These are phyloP conservation scores for Bipolaris victoriae DNA, from an alignment of 2,329 filamentous ascomycete species.

Conservation along the genomic window DNA sequence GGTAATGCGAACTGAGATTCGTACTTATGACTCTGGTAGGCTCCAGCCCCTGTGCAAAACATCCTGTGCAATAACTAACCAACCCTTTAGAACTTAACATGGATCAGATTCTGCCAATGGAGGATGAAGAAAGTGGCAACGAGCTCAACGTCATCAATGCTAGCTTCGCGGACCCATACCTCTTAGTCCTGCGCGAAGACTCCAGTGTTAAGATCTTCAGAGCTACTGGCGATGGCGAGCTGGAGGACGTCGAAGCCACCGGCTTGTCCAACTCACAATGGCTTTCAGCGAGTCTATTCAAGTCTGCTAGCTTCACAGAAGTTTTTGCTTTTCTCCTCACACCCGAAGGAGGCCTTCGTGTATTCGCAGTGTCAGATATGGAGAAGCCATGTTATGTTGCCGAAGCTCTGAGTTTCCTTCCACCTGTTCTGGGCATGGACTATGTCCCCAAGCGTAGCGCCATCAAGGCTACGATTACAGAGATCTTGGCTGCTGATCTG, in stretches of 20 bases:
- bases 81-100: slow-evolving; percentile 73
- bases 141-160: slow-evolving; percentile 80
- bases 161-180: slow-evolving; percentile 84
- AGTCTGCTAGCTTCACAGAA: slow-evolving; percentile 63
- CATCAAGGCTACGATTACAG: slow-evolving; percentile 73
- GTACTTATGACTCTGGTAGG: slow-evolving; percentile 88
- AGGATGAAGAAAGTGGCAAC: slow-evolving; percentile 78
- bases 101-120: slow-evolving; percentile 88
- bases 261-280: slow-evolving; percentile 70
- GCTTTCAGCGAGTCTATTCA: slow-evolving; percentile 83
- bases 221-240: slow-evolving; percentile 79
- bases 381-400: slow-evolving; percentile 73
- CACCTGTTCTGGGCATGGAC: slow-evolving; percentile 75
- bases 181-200: slow-evolving; percentile 84
- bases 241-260: slow-evolving; percentile 78
- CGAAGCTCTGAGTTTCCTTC: slow-evolving; percentile 78
- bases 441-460: slow-evolving; percentile 72
- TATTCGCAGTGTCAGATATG: slow-evolving; percentile 78
- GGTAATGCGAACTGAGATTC: slow-evolving; percentile 82
- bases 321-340: slow-evolving; percentile 79
- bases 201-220: slow-evolving; percentile 78
- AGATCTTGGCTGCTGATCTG: slow-evolving; percentile 83
- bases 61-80: neutral
- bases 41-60: neutral
- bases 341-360: slow-evolving; percentile 73